These are phyloP conservation scores for Saccharomycopsis microspora DNA, from an alignment of 805 yeast genomes.

Conservation along the genomic window DNA sequence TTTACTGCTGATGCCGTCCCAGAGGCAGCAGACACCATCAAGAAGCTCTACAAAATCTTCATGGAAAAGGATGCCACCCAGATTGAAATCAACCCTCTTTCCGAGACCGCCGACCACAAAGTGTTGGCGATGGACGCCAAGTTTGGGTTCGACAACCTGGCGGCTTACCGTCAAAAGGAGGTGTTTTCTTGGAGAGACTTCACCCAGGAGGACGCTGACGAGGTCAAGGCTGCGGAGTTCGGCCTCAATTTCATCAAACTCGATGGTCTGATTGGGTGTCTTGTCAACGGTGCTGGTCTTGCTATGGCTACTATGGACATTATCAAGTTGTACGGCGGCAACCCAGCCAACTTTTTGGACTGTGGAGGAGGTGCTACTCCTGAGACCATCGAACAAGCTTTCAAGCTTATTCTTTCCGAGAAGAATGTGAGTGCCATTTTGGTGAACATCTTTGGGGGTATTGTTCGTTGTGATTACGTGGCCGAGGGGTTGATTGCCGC, in stretches of 20 bases:
- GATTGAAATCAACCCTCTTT: constrained; percentile 95
- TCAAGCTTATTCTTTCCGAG: constrained; percentile 85
- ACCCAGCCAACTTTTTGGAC: constrained; percentile 98
- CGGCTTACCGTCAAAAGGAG: constrained; percentile 88
- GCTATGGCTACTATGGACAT: constrained; percentile 99
- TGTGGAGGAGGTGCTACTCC: constrained; percentile 99
- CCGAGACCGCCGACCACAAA: constrained; percentile 82
- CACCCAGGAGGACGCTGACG: constrained; percentile 97
- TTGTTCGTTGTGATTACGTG: constrained; percentile 97
- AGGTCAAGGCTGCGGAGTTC: constrained; percentile 80
- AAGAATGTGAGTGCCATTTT: constrained; percentile 86
- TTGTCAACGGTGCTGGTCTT: constrained; percentile 99
- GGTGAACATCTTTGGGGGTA: constrained; percentile 98
- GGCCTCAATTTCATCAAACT: constrained; percentile 94
- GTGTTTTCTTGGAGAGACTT: constrained; percentile 94
- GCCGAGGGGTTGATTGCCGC: constrained; percentile 97
- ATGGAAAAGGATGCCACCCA: constrained; percentile 92
- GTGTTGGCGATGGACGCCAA: constrained; percentile 99
- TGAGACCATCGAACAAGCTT: constrained; percentile 93
- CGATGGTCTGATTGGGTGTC: constrained; percentile 97
- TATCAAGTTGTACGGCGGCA: constrained; percentile 95
- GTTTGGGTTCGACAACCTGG: constrained; percentile 96
- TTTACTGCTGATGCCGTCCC: constrained; percentile 67
- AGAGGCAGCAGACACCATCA: constrained; percentile 80
- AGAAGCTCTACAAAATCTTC: constrained; percentile 83